Percentiles rank a stretch among this genome's conserved stretches.
phyloP scores from a whole-genome alignment of 805 yeast genomes.

The Lipomyces mesembrius region DNA sequence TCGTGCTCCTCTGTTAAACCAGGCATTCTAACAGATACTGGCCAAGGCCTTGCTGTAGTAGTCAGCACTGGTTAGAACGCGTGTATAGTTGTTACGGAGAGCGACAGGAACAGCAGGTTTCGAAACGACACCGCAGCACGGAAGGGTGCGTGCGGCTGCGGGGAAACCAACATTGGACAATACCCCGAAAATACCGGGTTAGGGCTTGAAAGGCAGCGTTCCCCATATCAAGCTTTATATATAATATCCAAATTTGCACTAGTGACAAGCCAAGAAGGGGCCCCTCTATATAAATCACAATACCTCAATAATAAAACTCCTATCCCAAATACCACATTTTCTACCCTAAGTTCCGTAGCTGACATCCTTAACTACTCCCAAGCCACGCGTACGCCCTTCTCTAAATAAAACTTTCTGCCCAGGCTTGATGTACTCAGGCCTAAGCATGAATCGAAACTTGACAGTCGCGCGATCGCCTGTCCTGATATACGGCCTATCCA shows the following conservation, averaged over 20 bases:
- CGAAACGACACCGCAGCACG: too few species aligned
- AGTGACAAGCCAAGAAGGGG: not conserved
- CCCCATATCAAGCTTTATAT: too few species aligned
- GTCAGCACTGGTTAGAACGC: too few species aligned
- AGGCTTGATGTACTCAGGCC: conserved; percentile 34
- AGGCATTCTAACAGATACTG: not conserved
- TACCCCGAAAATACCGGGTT: too few species aligned
- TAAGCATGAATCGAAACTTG: conserved; percentile 29
- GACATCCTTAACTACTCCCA: conserved; percentile 36
- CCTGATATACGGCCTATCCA: conserved; percentile 35
- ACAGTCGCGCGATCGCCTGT: conserved; percentile 38
- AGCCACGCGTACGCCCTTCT: conserved; percentile 38
- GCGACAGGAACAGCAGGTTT: too few species aligned
- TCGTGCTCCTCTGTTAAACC: not conserved
- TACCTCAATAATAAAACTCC: not conserved
- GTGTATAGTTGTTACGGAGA: too few species aligned
- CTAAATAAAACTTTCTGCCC: conserved; percentile 37
- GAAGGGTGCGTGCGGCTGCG: too few species aligned
- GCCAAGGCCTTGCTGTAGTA: not conserved
- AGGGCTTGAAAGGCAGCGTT: too few species aligned
- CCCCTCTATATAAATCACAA: not conserved
- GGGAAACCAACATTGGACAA: too few species aligned
- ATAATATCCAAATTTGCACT: not conserved
- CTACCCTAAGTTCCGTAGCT: conserved; percentile 17
- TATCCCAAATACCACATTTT: not conserved